Percentiles rank a stretch among this genome's conserved stretches.
Conservation (phyloP, 2,329 filamentous ascomycete species). For the Rosellinia necatrix region DNA sequence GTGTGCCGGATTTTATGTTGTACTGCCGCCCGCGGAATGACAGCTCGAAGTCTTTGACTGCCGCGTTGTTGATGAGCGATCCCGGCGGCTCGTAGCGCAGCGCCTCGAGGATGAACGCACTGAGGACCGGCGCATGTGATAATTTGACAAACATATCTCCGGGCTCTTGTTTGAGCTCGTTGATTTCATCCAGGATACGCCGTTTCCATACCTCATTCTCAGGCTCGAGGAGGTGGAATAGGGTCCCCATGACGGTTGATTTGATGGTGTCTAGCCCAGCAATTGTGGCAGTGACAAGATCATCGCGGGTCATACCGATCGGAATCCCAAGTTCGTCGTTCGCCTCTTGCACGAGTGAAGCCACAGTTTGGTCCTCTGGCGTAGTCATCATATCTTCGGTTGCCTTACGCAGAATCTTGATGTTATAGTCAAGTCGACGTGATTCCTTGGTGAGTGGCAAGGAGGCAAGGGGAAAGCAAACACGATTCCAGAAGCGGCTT, state of each 20-base stretch:
- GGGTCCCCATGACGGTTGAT: neutral
- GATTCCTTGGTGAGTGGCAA: constrained; percentile 1
- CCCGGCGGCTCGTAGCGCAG: constrained; percentile 7
- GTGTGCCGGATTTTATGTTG: constrained; percentile 3
- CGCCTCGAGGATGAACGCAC: constrained; percentile 1
- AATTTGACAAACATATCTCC: constrained; percentile 2
- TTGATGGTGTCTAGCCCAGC: constrained; percentile 5
- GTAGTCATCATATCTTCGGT: constrained; percentile 1
- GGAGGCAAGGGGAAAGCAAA: neutral
- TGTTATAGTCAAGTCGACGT: constrained; percentile 1
- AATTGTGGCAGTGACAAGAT: constrained; percentile 1
- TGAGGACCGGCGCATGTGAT: constrained; percentile 1
- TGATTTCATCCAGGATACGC: neutral
- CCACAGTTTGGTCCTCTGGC: neutral
- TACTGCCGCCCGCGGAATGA: neutral
- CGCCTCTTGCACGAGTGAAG: neutral
- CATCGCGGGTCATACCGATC: constrained; percentile 3
- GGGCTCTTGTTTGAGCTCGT: neutral
- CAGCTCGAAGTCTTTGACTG: neutral
- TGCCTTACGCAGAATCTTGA: neutral
- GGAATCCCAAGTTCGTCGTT: constrained; percentile 3
- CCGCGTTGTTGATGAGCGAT: neutral
- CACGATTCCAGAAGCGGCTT: constrained; percentile 5
- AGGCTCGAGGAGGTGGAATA: neutral
- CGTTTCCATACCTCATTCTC: neutral